These are phyloP conservation scores for Hypoxylon sp. DNA, from an alignment of 2,329 filamentous ascomycete genomes.

Conservation along the genomic window DNA sequence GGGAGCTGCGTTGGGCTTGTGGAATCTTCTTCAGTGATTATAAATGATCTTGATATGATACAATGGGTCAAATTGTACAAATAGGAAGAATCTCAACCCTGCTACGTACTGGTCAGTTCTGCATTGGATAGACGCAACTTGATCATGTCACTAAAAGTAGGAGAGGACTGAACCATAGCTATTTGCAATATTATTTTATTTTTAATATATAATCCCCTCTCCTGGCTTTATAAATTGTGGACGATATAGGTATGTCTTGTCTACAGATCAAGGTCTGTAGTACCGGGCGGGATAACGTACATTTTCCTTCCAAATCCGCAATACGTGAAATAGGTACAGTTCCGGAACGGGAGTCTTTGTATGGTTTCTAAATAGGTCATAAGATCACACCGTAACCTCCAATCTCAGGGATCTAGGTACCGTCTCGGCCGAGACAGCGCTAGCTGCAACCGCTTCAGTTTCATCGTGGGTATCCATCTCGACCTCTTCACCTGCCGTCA, in stretches of 20 bases:
- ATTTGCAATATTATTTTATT: not conserved
- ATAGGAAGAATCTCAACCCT: not conserved
- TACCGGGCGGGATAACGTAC: not conserved
- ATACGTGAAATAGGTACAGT: not conserved
- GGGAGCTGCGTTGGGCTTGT: constrained; percentile 44
- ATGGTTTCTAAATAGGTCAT: not conserved
- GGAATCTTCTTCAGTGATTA: constrained; percentile 46
- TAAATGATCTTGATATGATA: not conserved
- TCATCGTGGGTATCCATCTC: constrained; percentile 37
- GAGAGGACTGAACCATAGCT: not conserved
- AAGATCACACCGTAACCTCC: constrained; percentile 32
- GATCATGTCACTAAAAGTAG: not conserved
- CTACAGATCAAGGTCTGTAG: not conserved
- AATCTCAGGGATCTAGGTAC: constrained; percentile 38
- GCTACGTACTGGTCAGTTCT: not conserved
- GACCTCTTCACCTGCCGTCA: constrained; percentile 21
- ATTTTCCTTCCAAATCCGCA: not conserved
- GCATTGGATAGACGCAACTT: too few species aligned
- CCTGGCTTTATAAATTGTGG: not conserved
- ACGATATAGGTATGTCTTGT: not conserved
- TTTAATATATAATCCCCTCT: not conserved
- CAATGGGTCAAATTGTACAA: not conserved
- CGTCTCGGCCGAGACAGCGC: constrained; percentile 33
- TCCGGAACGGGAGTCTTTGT: not conserved
- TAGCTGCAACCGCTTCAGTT: constrained; percentile 27